Base-by-base conservation (phyloP, 2,329 filamentous ascomycete genomes). In the Alternaria brassicae region DNA sequence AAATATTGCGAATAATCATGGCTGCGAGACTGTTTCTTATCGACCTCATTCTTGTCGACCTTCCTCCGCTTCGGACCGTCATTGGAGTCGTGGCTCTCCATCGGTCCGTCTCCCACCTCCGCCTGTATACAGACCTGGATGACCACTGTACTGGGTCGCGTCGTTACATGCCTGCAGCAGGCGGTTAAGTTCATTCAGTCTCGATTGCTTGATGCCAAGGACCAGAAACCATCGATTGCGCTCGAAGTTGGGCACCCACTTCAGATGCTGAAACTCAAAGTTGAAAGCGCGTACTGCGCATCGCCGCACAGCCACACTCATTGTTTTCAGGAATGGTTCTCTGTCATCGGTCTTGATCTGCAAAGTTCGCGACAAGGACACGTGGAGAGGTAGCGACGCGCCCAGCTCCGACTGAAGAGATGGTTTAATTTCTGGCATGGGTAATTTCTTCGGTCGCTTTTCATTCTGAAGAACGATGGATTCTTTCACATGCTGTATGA, bases 311-410 rank as follows among this genome's bases (percentile, higher is more conserved):
- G 48, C 76, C 59, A 56, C 90, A 66, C 8, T 75, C 5, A 96
- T 75, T 0, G 78, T 77, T 4, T 84, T 78, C 5, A 90, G 80
- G 72, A 97, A 97, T 0, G 65, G 68, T 27, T 89, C 86, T 66
- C 91, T 92, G 63, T 89, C 84, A n/a, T 88, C 83, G 0, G 91
- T 93, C 47, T 82, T 81, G 30, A 99, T 86, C 12, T 88, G 85
- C 50, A 98, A 81, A 0, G 95, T 90, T 6, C 92, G 85, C 7
- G 95, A 98, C 6, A 99, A 84, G 67, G 93, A 97, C 71, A 99
- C 88, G 78, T 99, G 95, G 45, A 99, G 83, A 3, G 94, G 94
- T 49, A 92, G 81, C 5, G 90, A 88, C 6, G 88, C 88, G 58
- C 88, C 91, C 0, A 97, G 85, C 58, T 95, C 91, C 63, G 89